Conservation (phyloP, 306 rosid species). For the Vigna nakashimae region DNA sequence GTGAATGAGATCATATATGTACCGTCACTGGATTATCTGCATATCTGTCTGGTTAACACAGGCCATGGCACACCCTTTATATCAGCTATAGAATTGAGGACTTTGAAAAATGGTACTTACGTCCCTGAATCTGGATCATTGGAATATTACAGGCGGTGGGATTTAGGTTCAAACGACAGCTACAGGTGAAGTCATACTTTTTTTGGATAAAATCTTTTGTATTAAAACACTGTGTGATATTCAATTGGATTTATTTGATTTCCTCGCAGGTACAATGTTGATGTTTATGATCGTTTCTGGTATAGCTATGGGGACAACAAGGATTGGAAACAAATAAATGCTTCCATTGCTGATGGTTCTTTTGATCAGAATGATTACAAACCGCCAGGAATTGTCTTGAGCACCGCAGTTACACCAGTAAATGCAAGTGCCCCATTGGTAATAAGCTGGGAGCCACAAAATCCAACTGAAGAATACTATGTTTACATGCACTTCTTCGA, state of each 20-base stretch:
- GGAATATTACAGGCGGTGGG: not conserved
- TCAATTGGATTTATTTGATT: not conserved
- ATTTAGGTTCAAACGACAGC: conserved; percentile 33
- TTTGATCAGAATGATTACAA: not conserved
- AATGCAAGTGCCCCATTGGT: conserved; percentile 13
- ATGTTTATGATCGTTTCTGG: conserved; percentile 55
- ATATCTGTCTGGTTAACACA: conserved; percentile 53
- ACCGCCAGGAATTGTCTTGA: conserved; percentile 39
- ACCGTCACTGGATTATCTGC: conserved; percentile 38
- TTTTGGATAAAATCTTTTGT: not conserved
- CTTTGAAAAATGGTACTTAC: conserved; percentile 40
- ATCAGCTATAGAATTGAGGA: conserved; percentile 54
- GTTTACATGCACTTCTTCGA: conserved; percentile 54
- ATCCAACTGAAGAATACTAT: conserved; percentile 3
- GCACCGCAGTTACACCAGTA: conserved; percentile 38
- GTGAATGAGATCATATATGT: conserved; percentile 45
- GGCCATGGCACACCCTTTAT: conserved; percentile 56
- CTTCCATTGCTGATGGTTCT: not conserved
- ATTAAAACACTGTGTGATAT: not conserved
- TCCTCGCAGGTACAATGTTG: conserved; percentile 40
- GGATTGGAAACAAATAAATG: conserved; percentile 4
- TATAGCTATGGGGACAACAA: accelerated
- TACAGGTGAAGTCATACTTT: conserved; percentile 30
- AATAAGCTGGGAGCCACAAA: not conserved
- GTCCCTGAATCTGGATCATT: conserved; percentile 31